These are phyloP conservation scores for Annona squamosa DNA, from an alignment of 164 flowering plant genomes.

Conservation along the genomic window DNA sequence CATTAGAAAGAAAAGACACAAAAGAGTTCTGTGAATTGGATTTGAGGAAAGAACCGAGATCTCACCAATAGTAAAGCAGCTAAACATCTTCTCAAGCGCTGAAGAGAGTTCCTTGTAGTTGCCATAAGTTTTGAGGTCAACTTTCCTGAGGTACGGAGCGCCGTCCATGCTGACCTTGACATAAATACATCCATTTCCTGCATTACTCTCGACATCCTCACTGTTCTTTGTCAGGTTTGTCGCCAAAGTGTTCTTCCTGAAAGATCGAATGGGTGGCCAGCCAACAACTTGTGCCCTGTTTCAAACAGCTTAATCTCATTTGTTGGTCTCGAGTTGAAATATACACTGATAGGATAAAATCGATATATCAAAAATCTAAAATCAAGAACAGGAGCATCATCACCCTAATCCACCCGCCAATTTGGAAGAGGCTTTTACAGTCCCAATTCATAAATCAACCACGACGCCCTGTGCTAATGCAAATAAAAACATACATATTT, in stretches of 20 bases:
- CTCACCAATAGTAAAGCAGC: constrained; percentile 77
- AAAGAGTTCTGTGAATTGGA: neutral
- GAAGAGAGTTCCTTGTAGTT: constrained; percentile 63
- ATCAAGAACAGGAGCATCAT: neutral
- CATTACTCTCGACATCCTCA: constrained; percentile 37
- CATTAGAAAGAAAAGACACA: neutral
- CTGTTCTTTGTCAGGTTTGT: constrained; percentile 34
- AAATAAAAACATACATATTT: too few species aligned
- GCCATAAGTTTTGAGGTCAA: constrained; percentile 54
- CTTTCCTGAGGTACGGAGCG: constrained; percentile 84
- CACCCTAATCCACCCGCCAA: too few species aligned
- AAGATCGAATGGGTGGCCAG: constrained; percentile 93
- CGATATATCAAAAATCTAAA: neutral
- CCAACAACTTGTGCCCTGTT: constrained; percentile 85
- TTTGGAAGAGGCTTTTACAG: neutral
- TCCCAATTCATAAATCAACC: neutral
- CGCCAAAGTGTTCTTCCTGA: constrained; percentile 76
- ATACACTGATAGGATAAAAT: neutral
- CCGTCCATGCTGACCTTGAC: constrained; percentile 95
- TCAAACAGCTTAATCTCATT: neutral
- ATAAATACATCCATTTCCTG: constrained; percentile 46
- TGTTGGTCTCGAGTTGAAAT: neutral
- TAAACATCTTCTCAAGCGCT: constrained; percentile 83
- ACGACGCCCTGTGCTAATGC: neutral
- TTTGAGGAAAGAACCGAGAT: neutral